These are phyloP conservation scores for Phlebiopsis gigantea DNA, from an alignment of 768 basidiomycete genomes.

Conservation along the genomic window DNA sequence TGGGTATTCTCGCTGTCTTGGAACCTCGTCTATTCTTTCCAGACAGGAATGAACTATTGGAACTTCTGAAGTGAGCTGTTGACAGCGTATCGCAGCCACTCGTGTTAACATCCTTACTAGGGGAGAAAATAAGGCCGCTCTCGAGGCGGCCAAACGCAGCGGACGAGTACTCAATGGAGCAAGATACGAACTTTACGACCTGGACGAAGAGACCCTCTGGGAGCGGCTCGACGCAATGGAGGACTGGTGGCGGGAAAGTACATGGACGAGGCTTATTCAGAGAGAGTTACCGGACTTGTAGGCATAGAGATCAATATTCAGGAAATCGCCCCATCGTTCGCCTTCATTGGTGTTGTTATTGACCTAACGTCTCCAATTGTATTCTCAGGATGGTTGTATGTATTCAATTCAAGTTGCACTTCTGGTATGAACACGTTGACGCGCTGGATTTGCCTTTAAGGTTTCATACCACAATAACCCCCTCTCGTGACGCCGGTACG, in stretches of 20 bases:
- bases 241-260: constrained; percentile 92
- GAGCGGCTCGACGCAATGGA: constrained; percentile 76
- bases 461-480: too few relatives aligned
- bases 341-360: not conserved
- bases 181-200: constrained; percentile 82
- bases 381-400: not conserved
- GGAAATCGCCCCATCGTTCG: not conserved
- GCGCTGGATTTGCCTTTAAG: not conserved
- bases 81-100: not conserved
- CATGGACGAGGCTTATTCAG: constrained; percentile 77
- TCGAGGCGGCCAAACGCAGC: constrained; percentile 78
- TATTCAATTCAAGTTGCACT: not conserved
- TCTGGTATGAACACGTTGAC: not conserved
- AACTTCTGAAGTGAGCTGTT: constrained; percentile 59
- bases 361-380: not conserved
- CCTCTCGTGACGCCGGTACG: not conserved
- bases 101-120: constrained; percentile 29
- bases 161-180: constrained; percentile 57
- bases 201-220: constrained; percentile 84
- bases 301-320: constrained; percentile 1
- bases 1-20: constrained; percentile 78
- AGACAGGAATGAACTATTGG: constrained; percentile 70
- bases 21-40: constrained; percentile 89
- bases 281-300: constrained; percentile 78
- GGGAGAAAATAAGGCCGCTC: constrained; percentile 77